These are phyloP conservation scores for Kalanchoe fedtschenkoi DNA, from an alignment of 164 flowering plant species.

Conservation along the genomic window DNA sequence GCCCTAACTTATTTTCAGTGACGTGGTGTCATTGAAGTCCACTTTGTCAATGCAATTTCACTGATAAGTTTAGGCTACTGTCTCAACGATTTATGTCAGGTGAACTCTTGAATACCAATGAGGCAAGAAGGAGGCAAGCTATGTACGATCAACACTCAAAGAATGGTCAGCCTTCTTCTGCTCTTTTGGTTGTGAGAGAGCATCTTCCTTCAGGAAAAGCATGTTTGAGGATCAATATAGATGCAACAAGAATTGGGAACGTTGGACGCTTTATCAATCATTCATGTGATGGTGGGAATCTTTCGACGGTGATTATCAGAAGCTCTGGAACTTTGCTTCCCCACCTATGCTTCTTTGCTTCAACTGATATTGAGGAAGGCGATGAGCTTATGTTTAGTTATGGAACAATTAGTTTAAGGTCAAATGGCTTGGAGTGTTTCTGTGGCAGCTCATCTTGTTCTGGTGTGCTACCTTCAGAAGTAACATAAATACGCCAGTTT, in stretches of 20 bases:
- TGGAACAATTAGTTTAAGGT: constrained; percentile 40
- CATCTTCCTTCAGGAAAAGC: constrained; percentile 84
- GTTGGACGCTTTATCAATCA: constrained; percentile 82
- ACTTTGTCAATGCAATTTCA: not conserved
- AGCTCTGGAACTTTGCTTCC: constrained; percentile 61
- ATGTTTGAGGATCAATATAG: constrained; percentile 76
- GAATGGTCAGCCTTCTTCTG: constrained; percentile 34
- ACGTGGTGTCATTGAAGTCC: not conserved
- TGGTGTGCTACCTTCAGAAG: constrained; percentile 72
- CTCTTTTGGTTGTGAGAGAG: constrained; percentile 86
- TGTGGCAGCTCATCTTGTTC: constrained; percentile 64
- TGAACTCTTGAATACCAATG: constrained; percentile 71
- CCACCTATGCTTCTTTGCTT: constrained; percentile 77
- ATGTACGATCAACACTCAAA: constrained; percentile 46
- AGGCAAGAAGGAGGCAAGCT: constrained; percentile 62
- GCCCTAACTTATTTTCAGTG: not conserved
- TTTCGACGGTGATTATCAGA: constrained; percentile 51
- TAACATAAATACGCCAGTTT: constrained; percentile 29
- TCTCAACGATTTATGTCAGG: constrained; percentile 26
- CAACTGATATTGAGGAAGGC: constrained; percentile 51
- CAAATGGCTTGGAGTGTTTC: constrained; percentile 48
- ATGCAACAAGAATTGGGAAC: constrained; percentile 77
- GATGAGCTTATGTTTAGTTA: constrained; percentile 90
- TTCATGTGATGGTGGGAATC: constrained; percentile 90
- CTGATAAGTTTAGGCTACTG: not conserved